These are phyloP conservation scores for Mangifera indica DNA, from an alignment of 345 rosid genomes.

Conservation along the genomic window DNA sequence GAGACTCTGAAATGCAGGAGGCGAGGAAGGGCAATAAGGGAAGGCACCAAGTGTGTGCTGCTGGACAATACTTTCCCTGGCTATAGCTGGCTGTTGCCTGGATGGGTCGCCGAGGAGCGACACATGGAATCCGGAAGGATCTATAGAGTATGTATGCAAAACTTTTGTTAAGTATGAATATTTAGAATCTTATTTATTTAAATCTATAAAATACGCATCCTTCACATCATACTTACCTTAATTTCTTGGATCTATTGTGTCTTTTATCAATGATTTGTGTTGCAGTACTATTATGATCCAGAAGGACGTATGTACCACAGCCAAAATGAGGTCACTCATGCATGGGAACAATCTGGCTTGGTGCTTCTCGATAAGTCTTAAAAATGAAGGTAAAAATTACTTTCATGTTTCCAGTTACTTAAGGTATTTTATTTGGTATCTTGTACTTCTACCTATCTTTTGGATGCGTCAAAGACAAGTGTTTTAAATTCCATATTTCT, in stretches of 20 bases:
- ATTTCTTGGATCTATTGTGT: too few relatives aligned
- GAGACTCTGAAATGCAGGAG: background rate
- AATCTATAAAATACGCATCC: too few relatives aligned
- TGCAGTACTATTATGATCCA: conserved; percentile 29
- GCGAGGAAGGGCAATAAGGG: background rate
- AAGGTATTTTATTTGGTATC: background rate
- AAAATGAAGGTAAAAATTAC: too few relatives aligned
- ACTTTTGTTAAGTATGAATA: too few relatives aligned
- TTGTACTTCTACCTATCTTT: too few relatives aligned
- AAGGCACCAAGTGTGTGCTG: background rate
- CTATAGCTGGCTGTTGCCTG: conserved; percentile 18
- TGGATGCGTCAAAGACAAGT: too few relatives aligned
- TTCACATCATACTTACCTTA: too few relatives aligned
- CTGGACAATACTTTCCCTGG: conserved; percentile 3
- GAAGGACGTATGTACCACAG: conserved; percentile 11
- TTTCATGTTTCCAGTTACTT: too few relatives aligned
- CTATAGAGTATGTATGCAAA: background rate
- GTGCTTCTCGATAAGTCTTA: background rate
- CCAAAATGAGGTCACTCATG: conserved; percentile 11
- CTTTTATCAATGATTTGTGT: too few relatives aligned
- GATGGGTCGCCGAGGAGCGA: conserved; percentile 21
- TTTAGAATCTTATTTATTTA: too few relatives aligned
- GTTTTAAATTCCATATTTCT: too few relatives aligned
- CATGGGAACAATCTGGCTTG: conserved; percentile 16
- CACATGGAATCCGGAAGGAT: conserved; percentile 8